Evolutionary conservation across 768 basidiomycete genomes (phyloP).

Genomic region (Phallus indusiatus): DNA sequence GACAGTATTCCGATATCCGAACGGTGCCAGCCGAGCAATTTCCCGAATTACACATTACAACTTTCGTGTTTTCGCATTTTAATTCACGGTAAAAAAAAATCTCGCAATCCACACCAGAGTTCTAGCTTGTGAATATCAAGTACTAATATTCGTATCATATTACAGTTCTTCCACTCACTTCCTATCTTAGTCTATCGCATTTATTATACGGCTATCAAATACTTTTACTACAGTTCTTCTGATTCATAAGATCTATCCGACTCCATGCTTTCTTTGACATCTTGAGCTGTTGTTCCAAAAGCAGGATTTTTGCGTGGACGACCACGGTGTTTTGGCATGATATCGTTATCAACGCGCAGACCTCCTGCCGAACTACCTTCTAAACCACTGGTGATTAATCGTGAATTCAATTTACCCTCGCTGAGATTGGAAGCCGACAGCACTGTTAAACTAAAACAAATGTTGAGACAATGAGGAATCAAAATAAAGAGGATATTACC

Average conservation of each 20-base stretch:
- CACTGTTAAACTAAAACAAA: not conserved
- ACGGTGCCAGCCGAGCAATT: too few relatives aligned
- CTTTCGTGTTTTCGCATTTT: not conserved
- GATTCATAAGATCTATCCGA: conserved; percentile 7
- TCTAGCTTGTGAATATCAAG: not conserved
- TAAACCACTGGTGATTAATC: not conserved
- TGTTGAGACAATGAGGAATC: not conserved
- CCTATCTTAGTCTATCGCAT: not conserved
- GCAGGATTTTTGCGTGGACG: not conserved
- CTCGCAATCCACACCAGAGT: too few relatives aligned
- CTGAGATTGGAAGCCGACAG: not conserved
- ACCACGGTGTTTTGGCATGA: not conserved
- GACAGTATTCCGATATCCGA: not conserved
- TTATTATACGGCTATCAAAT: not conserved
- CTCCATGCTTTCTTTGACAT: not conserved
- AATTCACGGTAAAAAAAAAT: too few relatives aligned
- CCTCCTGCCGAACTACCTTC: not conserved
- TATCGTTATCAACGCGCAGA: not conserved
- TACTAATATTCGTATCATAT: not conserved
- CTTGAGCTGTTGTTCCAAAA: not conserved
- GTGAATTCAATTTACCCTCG: not conserved
- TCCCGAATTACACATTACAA: not conserved
- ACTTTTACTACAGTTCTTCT: not conserved
- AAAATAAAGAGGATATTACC: not conserved
- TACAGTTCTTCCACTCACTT: too few relatives aligned